Percentiles rank a stretch among this genome's conserved stretches.
Conservation (phyloP, 208 protist species). For the Wallacemonas sp. region DNA sequence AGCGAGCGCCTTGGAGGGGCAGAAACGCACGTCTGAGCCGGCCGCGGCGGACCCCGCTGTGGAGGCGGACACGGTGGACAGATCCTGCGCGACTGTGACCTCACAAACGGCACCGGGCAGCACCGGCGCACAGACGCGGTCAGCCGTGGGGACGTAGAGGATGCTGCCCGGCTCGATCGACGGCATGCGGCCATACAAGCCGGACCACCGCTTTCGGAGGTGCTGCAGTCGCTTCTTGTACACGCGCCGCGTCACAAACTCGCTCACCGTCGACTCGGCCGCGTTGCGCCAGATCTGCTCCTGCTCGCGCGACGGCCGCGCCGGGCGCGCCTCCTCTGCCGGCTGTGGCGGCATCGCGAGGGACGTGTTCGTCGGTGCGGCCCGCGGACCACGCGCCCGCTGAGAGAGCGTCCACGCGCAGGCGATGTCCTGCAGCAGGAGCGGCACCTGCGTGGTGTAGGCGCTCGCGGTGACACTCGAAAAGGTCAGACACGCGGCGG, state of each 20-base stretch:
- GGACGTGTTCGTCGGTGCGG: too few relatives aligned
- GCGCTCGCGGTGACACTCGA: background rate
- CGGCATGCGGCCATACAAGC: background rate
- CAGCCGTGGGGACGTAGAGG: background rate
- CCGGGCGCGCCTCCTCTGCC: background rate
- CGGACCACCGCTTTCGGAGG: background rate
- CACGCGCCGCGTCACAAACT: conserved; percentile 17
- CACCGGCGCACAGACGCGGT: conserved; percentile 1
- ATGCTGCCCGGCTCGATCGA: background rate
- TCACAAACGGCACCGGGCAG: background rate
- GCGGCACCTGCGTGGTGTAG: conserved; percentile 43
- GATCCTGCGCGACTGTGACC: too few relatives aligned
- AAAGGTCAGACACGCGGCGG: background rate
- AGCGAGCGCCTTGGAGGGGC: conserved; percentile 25
- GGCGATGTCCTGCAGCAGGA: conserved; percentile 54
- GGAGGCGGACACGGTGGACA: too few relatives aligned
- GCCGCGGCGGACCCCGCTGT: background rate
- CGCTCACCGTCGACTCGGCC: conserved; percentile 22
- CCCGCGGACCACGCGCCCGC: background rate
- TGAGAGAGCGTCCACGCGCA: conserved; percentile 33
- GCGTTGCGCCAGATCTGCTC: conserved; percentile 19
- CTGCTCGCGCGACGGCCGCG: background rate
- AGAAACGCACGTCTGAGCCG: background rate
- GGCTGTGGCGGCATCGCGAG: background rate
- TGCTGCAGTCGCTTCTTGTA: conserved; percentile 9